Evolutionary conservation across 345 rosid genomes (phyloP).

Genomic region (Brassica rapa): DNA sequence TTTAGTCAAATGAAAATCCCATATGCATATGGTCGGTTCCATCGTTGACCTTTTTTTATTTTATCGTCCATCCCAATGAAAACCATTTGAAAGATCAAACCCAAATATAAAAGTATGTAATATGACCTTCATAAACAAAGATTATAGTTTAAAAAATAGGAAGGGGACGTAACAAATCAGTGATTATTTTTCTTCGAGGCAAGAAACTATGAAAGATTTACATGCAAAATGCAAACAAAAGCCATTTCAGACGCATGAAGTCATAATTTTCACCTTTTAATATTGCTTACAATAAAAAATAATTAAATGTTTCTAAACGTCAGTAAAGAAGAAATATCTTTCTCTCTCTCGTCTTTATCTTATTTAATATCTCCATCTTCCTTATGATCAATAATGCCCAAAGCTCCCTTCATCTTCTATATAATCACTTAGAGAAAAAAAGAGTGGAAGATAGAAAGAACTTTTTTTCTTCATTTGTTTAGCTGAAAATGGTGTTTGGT

Average conservation of each 20-base stretch:
- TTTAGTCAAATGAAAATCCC: constrained; percentile 31
- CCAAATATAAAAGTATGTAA: not conserved
- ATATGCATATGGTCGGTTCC: constrained; percentile 33
- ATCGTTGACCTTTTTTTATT: constrained; percentile 27
- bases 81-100: not conserved
- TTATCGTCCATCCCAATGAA: constrained; percentile 34
- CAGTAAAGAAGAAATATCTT: not conserved
- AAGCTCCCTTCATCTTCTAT: constrained; percentile 11
- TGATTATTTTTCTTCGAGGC: constrained; percentile 35
- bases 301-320: constrained; percentile 1
- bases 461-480: not conserved
- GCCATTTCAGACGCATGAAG: constrained; percentile 33
- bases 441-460: not conserved
- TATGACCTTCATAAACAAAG: not conserved
- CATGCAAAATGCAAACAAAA: constrained; percentile 34
- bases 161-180: constrained; percentile 32
- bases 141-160: not conserved
- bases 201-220: constrained; percentile 4
- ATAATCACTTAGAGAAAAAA: not conserved
- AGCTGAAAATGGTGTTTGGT: constrained; percentile 39
- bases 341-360: constrained; percentile 35
- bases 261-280: constrained; percentile 18
- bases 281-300: not conserved
- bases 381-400: constrained; percentile 19
- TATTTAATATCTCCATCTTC: constrained; percentile 42